Evolutionary conservation across 2,329 filamentous ascomycete genomes (phyloP).

Genomic region (Polytolypa hystricis): DNA sequence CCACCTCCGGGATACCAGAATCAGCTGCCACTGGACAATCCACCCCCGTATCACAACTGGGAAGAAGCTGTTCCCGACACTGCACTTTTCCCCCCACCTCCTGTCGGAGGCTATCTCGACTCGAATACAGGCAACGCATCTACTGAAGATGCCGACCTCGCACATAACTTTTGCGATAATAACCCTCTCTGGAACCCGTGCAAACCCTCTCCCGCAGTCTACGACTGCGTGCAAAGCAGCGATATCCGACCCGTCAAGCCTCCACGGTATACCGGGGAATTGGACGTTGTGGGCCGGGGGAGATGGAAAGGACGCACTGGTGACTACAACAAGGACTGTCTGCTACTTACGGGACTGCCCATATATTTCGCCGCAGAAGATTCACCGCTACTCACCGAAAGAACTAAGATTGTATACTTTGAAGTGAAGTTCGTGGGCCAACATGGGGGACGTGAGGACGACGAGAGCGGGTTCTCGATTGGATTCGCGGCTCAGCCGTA

Average conservation of each 20-base stretch:
- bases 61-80: constrained; percentile 47
- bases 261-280: constrained; percentile 29
- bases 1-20: constrained; percentile 6
- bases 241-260: constrained; percentile 37
- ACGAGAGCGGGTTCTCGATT: constrained; percentile 45
- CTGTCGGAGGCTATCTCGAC: constrained; percentile 40
- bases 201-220: constrained; percentile 31
- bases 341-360: constrained; percentile 44
- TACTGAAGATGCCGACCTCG: constrained; percentile 42
- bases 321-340: constrained; percentile 37
- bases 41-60: constrained; percentile 54
- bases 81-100: constrained; percentile 48
- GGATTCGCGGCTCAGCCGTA: constrained; percentile 52
- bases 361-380: constrained; percentile 44
- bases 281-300: constrained; percentile 25
- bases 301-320: constrained; percentile 37
- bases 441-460: constrained; percentile 20
- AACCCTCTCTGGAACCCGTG: constrained; percentile 43
- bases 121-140: constrained; percentile 49
- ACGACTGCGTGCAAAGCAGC: constrained; percentile 31
- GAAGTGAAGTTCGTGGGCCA: constrained; percentile 43
- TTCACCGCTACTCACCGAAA: constrained; percentile 37
- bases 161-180: constrained; percentile 43
- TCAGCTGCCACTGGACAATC: constrained; percentile 17
- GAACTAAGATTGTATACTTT: constrained; percentile 47